A percentile compares a stretch with the other conserved stretches of the same genome.
These are phyloP conservation scores for Colletotrichum somersetense DNA, from an alignment of 2,329 filamentous ascomycete species.

Conservation along the genomic window DNA sequence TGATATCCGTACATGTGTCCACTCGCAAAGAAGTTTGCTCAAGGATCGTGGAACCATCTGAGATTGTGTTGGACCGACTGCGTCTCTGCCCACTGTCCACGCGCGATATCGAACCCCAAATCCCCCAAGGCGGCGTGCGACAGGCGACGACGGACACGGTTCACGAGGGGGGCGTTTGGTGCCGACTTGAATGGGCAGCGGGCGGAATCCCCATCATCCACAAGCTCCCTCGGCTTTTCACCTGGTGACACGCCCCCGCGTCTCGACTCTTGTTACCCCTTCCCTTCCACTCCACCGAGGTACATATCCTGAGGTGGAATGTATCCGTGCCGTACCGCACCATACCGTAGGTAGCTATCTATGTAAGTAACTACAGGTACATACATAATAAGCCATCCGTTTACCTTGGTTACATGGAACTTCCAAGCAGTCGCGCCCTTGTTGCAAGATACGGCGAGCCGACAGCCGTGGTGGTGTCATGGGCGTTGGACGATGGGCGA, in stretches of 20 bases:
- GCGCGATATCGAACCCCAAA: constrained; percentile 20
- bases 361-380: not conserved
- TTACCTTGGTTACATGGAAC: constrained; percentile 8
- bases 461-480: not conserved
- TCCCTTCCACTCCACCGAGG: constrained; percentile 7
- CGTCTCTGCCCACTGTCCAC: constrained; percentile 33
- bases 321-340: not conserved
- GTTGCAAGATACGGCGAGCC: constrained; percentile 1
- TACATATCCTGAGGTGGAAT: not conserved
- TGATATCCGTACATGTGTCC: not conserved
- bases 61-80: constrained; percentile 33
- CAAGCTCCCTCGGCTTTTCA: constrained; percentile 24
- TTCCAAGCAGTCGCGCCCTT: not conserved
- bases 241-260: constrained; percentile 12
- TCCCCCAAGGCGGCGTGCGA: constrained; percentile 6
- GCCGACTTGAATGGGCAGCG: not conserved
- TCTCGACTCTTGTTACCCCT: not conserved
- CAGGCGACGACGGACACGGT: not conserved
- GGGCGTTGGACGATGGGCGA: not conserved
- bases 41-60: constrained; percentile 15
- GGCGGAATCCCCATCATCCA: constrained; percentile 12
- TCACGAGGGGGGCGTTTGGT: not conserved
- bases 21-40: constrained; percentile 14
- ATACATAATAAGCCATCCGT: not conserved
- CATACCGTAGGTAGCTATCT: not conserved